A percentile compares a stretch with the other conserved stretches of the same genome.
These are phyloP conservation scores for Phytophthora pluvialis DNA, from an alignment of 352 stramenopile genomes.

Conservation along the genomic window DNA sequence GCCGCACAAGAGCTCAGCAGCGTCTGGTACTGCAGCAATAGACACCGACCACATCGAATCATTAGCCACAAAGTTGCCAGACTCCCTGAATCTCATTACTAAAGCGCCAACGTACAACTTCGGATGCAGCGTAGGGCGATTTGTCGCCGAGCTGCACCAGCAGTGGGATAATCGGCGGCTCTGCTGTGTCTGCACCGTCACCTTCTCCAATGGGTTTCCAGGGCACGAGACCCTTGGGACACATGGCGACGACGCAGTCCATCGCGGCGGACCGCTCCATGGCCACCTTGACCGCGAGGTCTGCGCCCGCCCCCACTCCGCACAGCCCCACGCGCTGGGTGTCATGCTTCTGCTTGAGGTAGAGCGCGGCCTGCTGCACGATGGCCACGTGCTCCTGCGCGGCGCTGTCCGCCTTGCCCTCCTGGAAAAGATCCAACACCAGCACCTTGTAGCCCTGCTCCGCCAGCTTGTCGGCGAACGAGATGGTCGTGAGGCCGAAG, in stretches of 20 bases:
- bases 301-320: conserved; percentile 67
- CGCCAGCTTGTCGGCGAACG: conserved; percentile 87
- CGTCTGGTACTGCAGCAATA: conserved; percentile 57
- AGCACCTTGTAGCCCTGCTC: conserved; percentile 91
- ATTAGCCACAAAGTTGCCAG: conserved; percentile 2
- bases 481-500: conserved; percentile 66
- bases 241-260: conserved; percentile 79
- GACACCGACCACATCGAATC: background rate
- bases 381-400: conserved; percentile 37
- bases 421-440: conserved; percentile 60
- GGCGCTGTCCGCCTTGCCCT: conserved; percentile 25
- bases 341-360: conserved; percentile 73
- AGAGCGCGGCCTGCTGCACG: conserved; percentile 57
- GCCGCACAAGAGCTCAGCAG: conserved; percentile 46
- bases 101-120: conserved; percentile 54
- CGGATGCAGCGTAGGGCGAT: conserved; percentile 64
- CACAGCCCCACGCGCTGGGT: conserved; percentile 78
- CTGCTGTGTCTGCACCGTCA: conserved; percentile 15
- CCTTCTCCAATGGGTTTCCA: conserved; percentile 35
- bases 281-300: conserved; percentile 71
- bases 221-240: conserved; percentile 56
- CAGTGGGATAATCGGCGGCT: conserved; percentile 48
- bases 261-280: conserved; percentile 47
- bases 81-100: background rate
- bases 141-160: conserved; percentile 74